phyloP scores from a whole-genome alignment of 345 rosid genomes.

The Adansonia digitata region DNA sequence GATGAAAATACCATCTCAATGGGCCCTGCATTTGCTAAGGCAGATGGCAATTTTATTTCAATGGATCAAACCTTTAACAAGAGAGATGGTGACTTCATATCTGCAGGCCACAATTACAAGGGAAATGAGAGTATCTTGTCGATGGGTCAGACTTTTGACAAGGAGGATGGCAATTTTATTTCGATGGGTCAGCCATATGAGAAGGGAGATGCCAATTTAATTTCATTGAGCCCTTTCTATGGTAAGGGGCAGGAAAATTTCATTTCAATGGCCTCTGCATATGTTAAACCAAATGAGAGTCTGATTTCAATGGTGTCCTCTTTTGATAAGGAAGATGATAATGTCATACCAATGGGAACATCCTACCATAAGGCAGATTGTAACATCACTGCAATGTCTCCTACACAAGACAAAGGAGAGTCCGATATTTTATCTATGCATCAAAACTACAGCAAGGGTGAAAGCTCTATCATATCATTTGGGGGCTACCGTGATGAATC shows the following conservation, averaged over 20 bases:
- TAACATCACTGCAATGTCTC: slow-evolving; percentile 23
- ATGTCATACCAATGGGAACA: slow-evolving; percentile 30
- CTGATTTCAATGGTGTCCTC: slow-evolving; percentile 28
- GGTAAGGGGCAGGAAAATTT: slow-evolving; percentile 28
- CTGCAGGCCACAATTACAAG: slow-evolving; percentile 30
- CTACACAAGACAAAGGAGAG: slow-evolving; percentile 34
- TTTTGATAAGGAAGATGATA: slow-evolving; percentile 29
- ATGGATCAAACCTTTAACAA: slow-evolving; percentile 24
- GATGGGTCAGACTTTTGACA: slow-evolving; percentile 30
- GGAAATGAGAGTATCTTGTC: slow-evolving; percentile 29
- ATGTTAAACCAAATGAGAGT: slow-evolving; percentile 28
- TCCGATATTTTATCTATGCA: slow-evolving; percentile 31
- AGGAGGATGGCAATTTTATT: slow-evolving; percentile 27
- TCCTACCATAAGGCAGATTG: slow-evolving; percentile 31
- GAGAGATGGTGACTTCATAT: slow-evolving; percentile 22
- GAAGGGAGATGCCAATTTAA: slow-evolving; percentile 28
- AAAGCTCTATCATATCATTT: slow-evolving; percentile 35
- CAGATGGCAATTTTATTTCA: slow-evolving; percentile 25
- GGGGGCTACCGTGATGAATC: slow-evolving; percentile 34
- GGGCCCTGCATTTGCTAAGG: slow-evolving; percentile 20
- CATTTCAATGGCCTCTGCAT: slow-evolving; percentile 31
- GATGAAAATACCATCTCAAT: slow-evolving; percentile 20
- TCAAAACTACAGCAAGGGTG: slow-evolving; percentile 35
- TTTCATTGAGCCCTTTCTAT: slow-evolving; percentile 33
- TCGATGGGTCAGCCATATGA: slow-evolving; percentile 39